Percentiles rank a stretch among this genome's conserved stretches.
Conservation (phyloP, 1,139 yeast genomes). For the Williopsis jadinii region DNA sequence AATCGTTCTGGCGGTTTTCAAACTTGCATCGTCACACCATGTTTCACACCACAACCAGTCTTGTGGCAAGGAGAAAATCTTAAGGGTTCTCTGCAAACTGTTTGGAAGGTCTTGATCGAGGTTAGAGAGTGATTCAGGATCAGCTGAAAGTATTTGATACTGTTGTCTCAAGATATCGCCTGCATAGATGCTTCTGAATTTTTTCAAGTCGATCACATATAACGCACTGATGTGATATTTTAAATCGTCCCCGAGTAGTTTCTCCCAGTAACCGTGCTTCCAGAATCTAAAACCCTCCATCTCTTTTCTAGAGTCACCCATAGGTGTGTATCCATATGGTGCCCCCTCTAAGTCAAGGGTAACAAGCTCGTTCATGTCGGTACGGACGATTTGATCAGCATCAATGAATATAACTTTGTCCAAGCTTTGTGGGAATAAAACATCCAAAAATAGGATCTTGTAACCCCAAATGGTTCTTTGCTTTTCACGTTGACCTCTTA, state of each 20-base stretch:
- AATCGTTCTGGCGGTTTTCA: constrained; percentile 62
- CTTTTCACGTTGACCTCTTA: constrained; percentile 67
- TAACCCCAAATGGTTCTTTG: constrained; percentile 85
- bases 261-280: constrained; percentile 90
- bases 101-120: constrained; percentile 92
- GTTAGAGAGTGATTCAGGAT: constrained; percentile 71
- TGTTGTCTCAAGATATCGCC: constrained; percentile 83
- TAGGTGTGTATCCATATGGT: constrained; percentile 80
- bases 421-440: constrained; percentile 72
- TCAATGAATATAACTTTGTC: constrained; percentile 78
- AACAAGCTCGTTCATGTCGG: constrained; percentile 64
- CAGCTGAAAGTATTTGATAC: constrained; percentile 75
- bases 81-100: constrained; percentile 61
- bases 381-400: constrained; percentile 73
- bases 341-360: constrained; percentile 66
- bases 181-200: constrained; percentile 57
- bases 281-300: constrained; percentile 88
- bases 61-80: constrained; percentile 67
- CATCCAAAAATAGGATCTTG: constrained; percentile 80
- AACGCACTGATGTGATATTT: constrained; percentile 72
- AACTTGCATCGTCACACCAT: constrained; percentile 71
- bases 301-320: constrained; percentile 77
- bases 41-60: constrained; percentile 95
- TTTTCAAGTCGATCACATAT: constrained; percentile 68
- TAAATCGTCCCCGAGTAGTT: constrained; percentile 44